Base-by-base conservation (phyloP, 2,329 filamentous ascomycete genomes). In the Chrysoporthe cubensis region DNA sequence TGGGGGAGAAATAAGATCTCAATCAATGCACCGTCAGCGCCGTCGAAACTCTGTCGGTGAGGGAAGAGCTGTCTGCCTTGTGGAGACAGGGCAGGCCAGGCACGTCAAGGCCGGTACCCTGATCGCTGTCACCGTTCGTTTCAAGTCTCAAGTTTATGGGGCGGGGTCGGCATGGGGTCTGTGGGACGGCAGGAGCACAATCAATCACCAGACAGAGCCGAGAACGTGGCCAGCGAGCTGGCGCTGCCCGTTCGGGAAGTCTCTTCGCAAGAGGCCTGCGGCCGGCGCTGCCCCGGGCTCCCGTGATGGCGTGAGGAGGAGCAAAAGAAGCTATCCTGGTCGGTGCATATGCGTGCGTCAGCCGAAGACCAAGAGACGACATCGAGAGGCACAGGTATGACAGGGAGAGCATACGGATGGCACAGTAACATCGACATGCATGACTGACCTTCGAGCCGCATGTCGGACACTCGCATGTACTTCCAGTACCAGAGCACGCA, bases 91-190 rank as follows among this genome's bases (percentile, higher is more conserved):
- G 9, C 14, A 64, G n/a, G 16, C 21, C 42, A 46, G 32, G 26
- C 43, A 26, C 11, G 32, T 37, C 59, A 26, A 46, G 46, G 43
- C 42, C 26, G 44, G 34, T n/a, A 40, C 58, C 50, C 52, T 66
- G 67, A 66, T 66, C 64, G 59, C 59, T 66, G 60, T 69, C 48
- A 34, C 65, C 59, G 43, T 66, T 62, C 58, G 59, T 69, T 66
- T 66, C 67, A 63, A 60, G 67, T 69, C 67, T 63, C 48, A 59
- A 69, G 64, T 69, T 26, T 60, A 52, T 50, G 43, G 59, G 59
- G 14, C 43, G 43, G 44, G 59, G 50, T 62, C 59, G 44, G 44
- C 59, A 62, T 62, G 59, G 59, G 43, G 21, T 61, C 40, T 61
- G 42, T 21, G 44, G 40, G 58, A 26, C 42, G 43, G 42, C 40